These are phyloP conservation scores for Thraustotheca clavata DNA, from an alignment of 352 stramenopile genomes.

Conservation along the genomic window DNA sequence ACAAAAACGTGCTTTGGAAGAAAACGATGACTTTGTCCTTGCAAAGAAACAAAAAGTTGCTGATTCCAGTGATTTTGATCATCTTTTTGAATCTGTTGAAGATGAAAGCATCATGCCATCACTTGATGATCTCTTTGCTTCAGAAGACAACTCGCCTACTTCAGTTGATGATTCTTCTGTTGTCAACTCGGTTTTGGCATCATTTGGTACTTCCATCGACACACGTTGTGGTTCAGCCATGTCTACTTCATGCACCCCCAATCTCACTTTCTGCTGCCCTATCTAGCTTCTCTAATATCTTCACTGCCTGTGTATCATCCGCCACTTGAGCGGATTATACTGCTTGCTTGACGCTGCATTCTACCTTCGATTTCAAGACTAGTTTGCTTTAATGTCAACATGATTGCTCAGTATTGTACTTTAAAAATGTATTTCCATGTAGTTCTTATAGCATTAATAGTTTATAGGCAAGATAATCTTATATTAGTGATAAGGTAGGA, in stretches of 20 bases:
- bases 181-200: background rate
- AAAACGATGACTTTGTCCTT: background rate
- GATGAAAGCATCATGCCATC: background rate
- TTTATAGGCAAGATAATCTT: no score
- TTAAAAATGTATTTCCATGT: no score
- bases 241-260: background rate
- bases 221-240: background rate
- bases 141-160: background rate
- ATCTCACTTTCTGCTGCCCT: background rate
- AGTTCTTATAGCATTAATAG: no score
- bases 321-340: background rate
- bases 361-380: slow-evolving; percentile 12
- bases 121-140: slow-evolving; percentile 1
- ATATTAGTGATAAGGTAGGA: no score
- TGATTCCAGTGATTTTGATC: background rate
- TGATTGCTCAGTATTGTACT: no score
- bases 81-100: background rate
- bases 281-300: slow-evolving; percentile 3
- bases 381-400: background rate
- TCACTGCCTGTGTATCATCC: slow-evolving; percentile 7
- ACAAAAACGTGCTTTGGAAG: background rate
- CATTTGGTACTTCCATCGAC: background rate
- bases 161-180: no score
- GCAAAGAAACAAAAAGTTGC: background rate
- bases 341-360: slow-evolving; percentile 2